A percentile compares a stretch with the other conserved stretches of the same genome.
These are phyloP conservation scores for Rhododendron williamsianum DNA, from an alignment of 148 eudicot species.

Conservation along the genomic window DNA sequence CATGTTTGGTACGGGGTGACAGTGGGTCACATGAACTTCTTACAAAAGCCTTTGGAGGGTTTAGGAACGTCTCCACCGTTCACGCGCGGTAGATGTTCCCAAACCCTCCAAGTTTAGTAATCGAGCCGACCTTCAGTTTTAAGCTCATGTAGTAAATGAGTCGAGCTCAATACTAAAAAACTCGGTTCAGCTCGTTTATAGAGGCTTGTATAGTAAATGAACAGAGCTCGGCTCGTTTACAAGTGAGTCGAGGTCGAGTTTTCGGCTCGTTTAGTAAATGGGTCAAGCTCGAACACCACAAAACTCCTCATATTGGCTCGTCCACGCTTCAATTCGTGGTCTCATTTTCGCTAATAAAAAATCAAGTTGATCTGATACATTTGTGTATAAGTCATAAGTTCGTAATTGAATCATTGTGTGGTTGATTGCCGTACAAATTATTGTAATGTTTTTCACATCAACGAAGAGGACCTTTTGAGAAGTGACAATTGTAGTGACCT, in stretches of 20 bases:
- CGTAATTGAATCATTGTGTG: neutral
- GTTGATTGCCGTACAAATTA: neutral
- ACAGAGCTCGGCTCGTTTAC: too few species aligned
- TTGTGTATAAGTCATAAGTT: neutral
- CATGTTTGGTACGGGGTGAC: slow-evolving; percentile 21
- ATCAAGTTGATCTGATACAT: neutral
- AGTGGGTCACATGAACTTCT: slow-evolving; percentile 18
- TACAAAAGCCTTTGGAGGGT: neutral
- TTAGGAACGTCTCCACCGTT: neutral
- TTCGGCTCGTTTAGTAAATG: neutral
- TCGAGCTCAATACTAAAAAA: too few species aligned
- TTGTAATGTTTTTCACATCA: neutral
- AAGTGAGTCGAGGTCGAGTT: neutral
- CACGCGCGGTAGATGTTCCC: too few species aligned
- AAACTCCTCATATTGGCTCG: neutral
- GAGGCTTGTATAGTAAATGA: too few species aligned
- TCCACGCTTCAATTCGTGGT: neutral
- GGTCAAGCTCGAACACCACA: neutral
- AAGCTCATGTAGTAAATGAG: too few species aligned
- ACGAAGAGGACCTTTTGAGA: too few species aligned
- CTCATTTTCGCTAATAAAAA: neutral
- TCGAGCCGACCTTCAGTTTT: too few species aligned
- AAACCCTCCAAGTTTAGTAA: too few species aligned
- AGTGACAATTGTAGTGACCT: neutral
- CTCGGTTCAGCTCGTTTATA: too few species aligned